Evolutionary conservation across 2,329 filamentous ascomycete genomes (phyloP), one percentile per base, ranked within the genome.

Genomic region (Juglanconis oblonga): DNA sequence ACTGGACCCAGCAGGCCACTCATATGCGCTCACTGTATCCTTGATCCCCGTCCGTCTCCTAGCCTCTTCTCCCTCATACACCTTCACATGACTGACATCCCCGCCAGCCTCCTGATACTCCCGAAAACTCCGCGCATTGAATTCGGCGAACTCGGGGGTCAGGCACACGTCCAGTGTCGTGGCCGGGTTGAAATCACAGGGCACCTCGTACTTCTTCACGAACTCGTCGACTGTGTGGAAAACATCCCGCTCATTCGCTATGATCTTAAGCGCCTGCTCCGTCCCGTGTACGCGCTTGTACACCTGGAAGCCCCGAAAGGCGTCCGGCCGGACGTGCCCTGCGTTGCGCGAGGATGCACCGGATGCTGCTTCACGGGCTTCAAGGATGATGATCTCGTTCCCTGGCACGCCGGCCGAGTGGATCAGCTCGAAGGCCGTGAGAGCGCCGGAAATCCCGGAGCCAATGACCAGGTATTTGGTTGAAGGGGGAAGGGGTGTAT

Each of bases 141-240:
- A 77, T 24, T 70, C 69, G 8, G 77, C 77, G 61, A 80, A 81
- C 40, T 78, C 77, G 0, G 69, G 68, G 0, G 77, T 80, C 67
- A 81, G 70, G 64, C 79, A 81, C 8, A 80, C 76, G 58, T 81
- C 79, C 47, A 79, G 78, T 0, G 79, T 81, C 0, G 74, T 76
- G 1, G 76, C 76, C 2, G 74, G 67, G 54, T 79, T 69, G 66
- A 81, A 80, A 59, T 81, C 79, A 59, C 78, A 80, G 7, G 69
- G 68, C 0, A 80, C 72, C 2, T 72, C 64, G 59, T 81, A 70
- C 32, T 72, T 67, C 33, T 68, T 69, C 3, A 79, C 73, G 62
- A 81, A 81, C 2, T 72, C 68, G 11, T 73, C 70, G 7, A 81
- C 69, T 35, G 62, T 70, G 14, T 77, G 10, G 14, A 63, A 60